Base-by-base conservation (phyloP, 257 asterid species). In the Ophiorrhiza pumila region DNA sequence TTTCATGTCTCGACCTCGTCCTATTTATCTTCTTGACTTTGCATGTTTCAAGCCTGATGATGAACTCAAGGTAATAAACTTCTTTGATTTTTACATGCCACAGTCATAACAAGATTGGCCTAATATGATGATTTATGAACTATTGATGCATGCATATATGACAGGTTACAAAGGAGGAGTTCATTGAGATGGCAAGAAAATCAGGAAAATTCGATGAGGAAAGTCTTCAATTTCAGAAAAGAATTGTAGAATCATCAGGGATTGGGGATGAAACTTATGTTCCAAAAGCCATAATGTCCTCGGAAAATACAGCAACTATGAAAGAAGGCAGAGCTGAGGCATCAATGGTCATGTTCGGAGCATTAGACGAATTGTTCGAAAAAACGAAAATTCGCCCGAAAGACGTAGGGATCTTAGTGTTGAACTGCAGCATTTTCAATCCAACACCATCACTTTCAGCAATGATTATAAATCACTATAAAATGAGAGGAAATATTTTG, bases 401-500 rank as follows among this genome's bases (percentile, higher is more conserved):
- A 22, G 99, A 94, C 82, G 88, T 94, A 7, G 99, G 99, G 0
- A 62, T 94, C 43, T 80, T 94, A 13, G 96, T 94, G 27, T 90
- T 94, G 64, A 94, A 91, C 49, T 94, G 99, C 85, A 91, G 98
- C 83, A 84, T 94, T 62, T 94, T 94, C 87, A 94, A 94, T 65
- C 99, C 99, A 27, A 94, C 99, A 4, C 99, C 99, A 5, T 94
- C 99, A n/a, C 93, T 94, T 20, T 94, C 99, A 25, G 99, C 99
- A 45, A 90, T 94, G 98, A 78, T 94, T 4, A 92, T 94, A 81
- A 94, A 94, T 79, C 96, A 90, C 83, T 94, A 91, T 62, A 94
- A 90, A 72, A 90, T 94, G 95, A 86, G 98, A 68, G 99, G 99
- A 42, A 94, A 89, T 73, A 83, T 94, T 10, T 58, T 94, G 60